phyloP scores from a whole-genome alignment of 2,329 filamentous ascomycete genomes.

The Botrytis cinerea region DNA sequence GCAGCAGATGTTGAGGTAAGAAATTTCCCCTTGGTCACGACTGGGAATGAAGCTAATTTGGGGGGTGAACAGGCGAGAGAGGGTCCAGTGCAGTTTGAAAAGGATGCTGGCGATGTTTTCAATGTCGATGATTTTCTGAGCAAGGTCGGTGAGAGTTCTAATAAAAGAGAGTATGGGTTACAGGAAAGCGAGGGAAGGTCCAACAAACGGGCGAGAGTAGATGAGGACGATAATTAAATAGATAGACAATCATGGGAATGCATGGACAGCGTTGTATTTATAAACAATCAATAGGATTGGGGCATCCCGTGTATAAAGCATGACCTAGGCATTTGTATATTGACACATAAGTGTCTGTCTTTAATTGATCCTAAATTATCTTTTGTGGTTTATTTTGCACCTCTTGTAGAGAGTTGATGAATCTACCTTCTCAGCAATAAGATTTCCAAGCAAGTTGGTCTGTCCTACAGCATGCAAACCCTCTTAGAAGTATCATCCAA shows the following conservation, averaged over 20 bases:
- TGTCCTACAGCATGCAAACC: not conserved
- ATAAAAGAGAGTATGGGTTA: slow-evolving; percentile 75
- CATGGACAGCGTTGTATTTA: not conserved
- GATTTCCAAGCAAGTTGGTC: not conserved
- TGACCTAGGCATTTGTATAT: not conserved
- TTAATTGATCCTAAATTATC: not conserved
- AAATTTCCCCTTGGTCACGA: slow-evolving; percentile 26
- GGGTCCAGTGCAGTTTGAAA: slow-evolving; percentile 95
- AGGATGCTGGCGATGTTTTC: slow-evolving; percentile 82
- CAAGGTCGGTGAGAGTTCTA: slow-evolving; percentile 65
- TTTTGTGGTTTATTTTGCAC: not conserved
- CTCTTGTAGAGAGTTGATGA: not conserved
- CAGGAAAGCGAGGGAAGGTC: slow-evolving; percentile 61
- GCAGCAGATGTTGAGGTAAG: slow-evolving; percentile 77
- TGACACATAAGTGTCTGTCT: not conserved
- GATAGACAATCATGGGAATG: not conserved
- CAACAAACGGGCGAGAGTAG: slow-evolving; percentile 75
- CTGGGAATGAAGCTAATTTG: slow-evolving; percentile 23
- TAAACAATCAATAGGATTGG: not conserved
- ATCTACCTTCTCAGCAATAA: not conserved
- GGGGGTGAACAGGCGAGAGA: slow-evolving; percentile 62
- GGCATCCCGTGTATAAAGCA: slow-evolving; percentile 2
- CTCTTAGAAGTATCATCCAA: not conserved
- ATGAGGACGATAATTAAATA: slow-evolving; percentile 61
- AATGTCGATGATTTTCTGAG: slow-evolving; percentile 92